These are phyloP conservation scores for Saururus chinensis DNA, from an alignment of 164 flowering plant species.

Conservation along the genomic window DNA sequence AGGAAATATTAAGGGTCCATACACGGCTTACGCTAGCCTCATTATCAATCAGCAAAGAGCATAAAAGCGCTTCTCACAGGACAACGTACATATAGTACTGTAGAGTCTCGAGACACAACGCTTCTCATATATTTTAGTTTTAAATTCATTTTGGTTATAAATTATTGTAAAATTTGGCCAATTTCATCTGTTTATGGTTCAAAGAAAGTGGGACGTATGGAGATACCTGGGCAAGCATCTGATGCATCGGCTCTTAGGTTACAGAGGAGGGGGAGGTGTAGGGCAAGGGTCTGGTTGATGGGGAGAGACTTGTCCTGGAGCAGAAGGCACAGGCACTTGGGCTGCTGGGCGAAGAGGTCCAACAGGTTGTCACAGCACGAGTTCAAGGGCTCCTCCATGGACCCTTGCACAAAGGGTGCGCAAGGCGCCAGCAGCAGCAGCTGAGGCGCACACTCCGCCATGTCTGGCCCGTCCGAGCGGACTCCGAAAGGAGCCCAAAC, in stretches of 20 bases:
- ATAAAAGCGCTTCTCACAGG: too few relatives aligned
- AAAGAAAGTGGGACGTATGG: too few relatives aligned
- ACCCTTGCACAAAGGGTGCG: slow-evolving; percentile 59
- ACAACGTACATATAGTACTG: too few relatives aligned
- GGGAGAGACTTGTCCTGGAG: slow-evolving; percentile 41
- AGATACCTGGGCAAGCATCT: slow-evolving; percentile 46
- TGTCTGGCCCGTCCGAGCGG: slow-evolving; percentile 14
- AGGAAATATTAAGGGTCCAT: too few relatives aligned
- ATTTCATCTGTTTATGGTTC: too few relatives aligned
- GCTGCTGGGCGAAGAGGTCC: slow-evolving; percentile 29
- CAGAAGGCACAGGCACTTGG: slow-evolving; percentile 52
- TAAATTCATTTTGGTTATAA: too few relatives aligned
- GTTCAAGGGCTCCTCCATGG: slow-evolving; percentile 19
- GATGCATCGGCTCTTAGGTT: slow-evolving; percentile 18
- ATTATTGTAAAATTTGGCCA: too few relatives aligned
- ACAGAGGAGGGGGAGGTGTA: slow-evolving; percentile 56
- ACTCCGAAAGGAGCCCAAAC: slow-evolving; percentile 2
- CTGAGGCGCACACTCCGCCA: slow-evolving; percentile 28
- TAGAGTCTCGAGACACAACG: too few relatives aligned
- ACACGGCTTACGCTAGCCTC: too few relatives aligned
- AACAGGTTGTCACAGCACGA: slow-evolving; percentile 50
- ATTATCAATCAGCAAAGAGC: too few relatives aligned
- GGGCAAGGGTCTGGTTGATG: slow-evolving; percentile 49
- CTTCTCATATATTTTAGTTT: too few relatives aligned
- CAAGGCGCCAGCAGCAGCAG: slow-evolving; percentile 45